These are phyloP conservation scores for Schrenkiella parvula DNA, from an alignment of 345 rosid genomes.

Conservation along the genomic window DNA sequence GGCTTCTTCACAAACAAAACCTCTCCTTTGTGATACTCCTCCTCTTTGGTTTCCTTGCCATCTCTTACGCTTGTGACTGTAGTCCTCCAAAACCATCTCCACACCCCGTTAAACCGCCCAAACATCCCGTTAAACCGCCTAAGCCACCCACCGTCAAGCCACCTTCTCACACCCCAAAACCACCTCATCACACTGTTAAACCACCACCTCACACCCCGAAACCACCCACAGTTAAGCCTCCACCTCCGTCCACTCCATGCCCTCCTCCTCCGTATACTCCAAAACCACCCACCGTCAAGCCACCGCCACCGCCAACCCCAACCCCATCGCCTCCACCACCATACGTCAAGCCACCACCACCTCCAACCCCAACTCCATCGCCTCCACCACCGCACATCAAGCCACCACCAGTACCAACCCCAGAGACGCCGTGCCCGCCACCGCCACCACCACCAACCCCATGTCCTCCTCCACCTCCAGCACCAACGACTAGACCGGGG, in stretches of 20 bases:
- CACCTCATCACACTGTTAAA: conserved; percentile 12
- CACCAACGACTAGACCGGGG: conserved; percentile 41
- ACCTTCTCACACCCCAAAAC: conserved; percentile 33
- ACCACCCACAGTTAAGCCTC: conserved; percentile 1
- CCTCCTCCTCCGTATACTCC: conserved; percentile 16
- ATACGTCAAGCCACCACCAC: conserved; percentile 11
- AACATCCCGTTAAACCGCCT: conserved; percentile 38
- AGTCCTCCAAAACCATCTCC: conserved; percentile 34
- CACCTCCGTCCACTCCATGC: conserved; percentile 15
- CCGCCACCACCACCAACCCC: conserved; percentile 46
- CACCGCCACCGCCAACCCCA: conserved; percentile 24
- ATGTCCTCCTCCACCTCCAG: conserved; percentile 38
- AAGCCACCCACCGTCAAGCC: conserved; percentile 38
- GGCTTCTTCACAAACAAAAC: conserved; percentile 23
- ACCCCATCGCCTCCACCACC: conserved; percentile 8
- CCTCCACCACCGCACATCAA: conserved; percentile 33
- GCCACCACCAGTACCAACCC: conserved; percentile 26
- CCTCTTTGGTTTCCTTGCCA: conserved; percentile 1
- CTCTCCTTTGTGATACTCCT: conserved; percentile 13
- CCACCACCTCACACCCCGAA: conserved; percentile 26
- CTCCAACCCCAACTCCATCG: conserved; percentile 1
- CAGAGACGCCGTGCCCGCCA: conserved; percentile 37
- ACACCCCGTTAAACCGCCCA: conserved; percentile 41
- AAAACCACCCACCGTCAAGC: conserved; percentile 1
- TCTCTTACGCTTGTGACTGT: conserved; percentile 32